Conservation (phyloP, 495 filamentous ascomycete genomes). For the Recurvomyces mirabilis region DNA sequence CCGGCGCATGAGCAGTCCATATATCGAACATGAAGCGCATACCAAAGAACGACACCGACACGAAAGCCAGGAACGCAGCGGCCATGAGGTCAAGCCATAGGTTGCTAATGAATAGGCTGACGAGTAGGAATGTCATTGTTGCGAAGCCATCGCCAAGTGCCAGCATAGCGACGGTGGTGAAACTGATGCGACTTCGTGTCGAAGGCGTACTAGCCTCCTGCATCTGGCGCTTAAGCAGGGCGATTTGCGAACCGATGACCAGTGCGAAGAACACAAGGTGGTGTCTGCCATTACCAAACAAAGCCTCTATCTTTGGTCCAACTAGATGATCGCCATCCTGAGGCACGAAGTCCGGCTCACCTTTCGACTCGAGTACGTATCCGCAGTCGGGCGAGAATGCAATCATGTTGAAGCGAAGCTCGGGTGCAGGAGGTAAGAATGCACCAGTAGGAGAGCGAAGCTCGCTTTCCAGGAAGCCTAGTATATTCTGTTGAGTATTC, state of each 20-base stretch:
- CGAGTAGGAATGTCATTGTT: constrained; percentile 49
- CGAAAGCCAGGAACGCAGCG: constrained; percentile 58
- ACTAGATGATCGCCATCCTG: constrained; percentile 55
- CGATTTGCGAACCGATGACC: constrained; percentile 57
- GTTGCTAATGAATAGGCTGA: constrained; percentile 51
- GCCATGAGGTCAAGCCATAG: constrained; percentile 59
- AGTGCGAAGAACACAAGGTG: constrained; percentile 56
- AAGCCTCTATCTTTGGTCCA: constrained; percentile 70
- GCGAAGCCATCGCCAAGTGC: constrained; percentile 71
- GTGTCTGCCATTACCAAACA: constrained; percentile 51
- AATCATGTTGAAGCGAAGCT: constrained; percentile 68
- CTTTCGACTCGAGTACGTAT: constrained; percentile 81
- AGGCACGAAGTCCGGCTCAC: constrained; percentile 57
- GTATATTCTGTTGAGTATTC: neutral
- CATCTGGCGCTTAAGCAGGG: constrained; percentile 69
- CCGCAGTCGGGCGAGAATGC: constrained; percentile 92
- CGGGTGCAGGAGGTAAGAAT: constrained; percentile 54
- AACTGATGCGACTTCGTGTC: constrained; percentile 79
- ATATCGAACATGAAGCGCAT: constrained; percentile 83
- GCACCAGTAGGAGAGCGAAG: constrained; percentile 75
- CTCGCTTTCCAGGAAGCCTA: constrained; percentile 64
- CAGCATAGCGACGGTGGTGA: constrained; percentile 76
- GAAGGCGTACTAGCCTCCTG: constrained; percentile 92
- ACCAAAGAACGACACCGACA: constrained; percentile 61
- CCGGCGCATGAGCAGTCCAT: constrained; percentile 75